Evolutionary conservation across 306 rosid genomes (phyloP).

Genomic region (Vicia villosa): DNA sequence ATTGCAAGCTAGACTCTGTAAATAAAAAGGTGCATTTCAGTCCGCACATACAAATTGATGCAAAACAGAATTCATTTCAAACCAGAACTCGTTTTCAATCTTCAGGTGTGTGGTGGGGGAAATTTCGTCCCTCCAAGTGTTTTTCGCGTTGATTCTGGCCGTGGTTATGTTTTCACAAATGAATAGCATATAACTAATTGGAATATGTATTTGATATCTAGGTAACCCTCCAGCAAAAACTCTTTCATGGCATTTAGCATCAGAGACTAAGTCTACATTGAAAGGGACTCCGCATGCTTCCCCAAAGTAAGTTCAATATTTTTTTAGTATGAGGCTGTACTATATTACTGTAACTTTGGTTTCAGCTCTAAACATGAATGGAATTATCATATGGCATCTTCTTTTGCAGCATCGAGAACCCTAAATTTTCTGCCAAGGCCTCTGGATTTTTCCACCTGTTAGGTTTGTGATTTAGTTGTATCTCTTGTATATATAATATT

Average conservation of each 20-base stretch:
- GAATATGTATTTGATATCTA: slow-evolving; percentile 31
- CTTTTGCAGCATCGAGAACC: slow-evolving; percentile 56
- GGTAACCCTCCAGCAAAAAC: slow-evolving; percentile 77
- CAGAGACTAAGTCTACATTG: slow-evolving; percentile 89
- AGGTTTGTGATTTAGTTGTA: slow-evolving; percentile 54
- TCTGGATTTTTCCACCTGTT: slow-evolving; percentile 80
- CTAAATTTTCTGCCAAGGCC: slow-evolving; percentile 57
- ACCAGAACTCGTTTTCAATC: slow-evolving; percentile 70
- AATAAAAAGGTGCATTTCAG: slow-evolving; percentile 93
- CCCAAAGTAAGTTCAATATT: slow-evolving; percentile 54
- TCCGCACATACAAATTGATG: slow-evolving; percentile 77
- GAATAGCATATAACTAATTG: slow-evolving; percentile 15
- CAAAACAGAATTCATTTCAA: slow-evolving; percentile 64
- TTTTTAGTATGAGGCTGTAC: slow-evolving; percentile 7
- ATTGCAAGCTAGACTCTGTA: slow-evolving; percentile 63
- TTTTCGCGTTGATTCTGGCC: slow-evolving; percentile 30
- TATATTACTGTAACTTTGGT: slow-evolving; percentile 17
- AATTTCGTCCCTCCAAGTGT: slow-evolving; percentile 23
- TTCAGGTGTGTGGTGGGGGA: slow-evolving; percentile 58
- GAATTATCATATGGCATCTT: slow-evolving; percentile 5
- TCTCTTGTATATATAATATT: slow-evolving; percentile 1
- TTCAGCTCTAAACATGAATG: slow-evolving; percentile 16
- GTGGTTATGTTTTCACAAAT: slow-evolving; percentile 20
- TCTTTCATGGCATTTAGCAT: slow-evolving; percentile 97
- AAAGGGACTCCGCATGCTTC: slow-evolving; percentile 60